Percentiles rank a stretch among this genome's conserved stretches.
Conservation (phyloP, 2,329 filamentous ascomycete genomes). For the Paracoccidioides brasiliensis region DNA sequence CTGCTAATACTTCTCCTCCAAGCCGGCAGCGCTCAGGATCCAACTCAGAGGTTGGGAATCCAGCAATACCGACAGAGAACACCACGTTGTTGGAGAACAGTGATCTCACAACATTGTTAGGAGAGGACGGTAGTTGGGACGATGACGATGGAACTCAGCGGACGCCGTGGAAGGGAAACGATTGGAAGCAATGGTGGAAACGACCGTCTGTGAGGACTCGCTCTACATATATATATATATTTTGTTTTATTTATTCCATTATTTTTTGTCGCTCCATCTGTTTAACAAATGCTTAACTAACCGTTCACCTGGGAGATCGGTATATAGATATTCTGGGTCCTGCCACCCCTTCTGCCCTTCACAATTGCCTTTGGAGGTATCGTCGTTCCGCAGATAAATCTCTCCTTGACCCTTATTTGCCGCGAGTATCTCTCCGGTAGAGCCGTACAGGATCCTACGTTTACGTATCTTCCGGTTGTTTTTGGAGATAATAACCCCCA, state of each 20-base stretch:
- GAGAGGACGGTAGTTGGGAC: neutral
- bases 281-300: too few species aligned
- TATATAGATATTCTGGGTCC: conserved; percentile 62
- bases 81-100: neutral
- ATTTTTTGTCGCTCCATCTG: too few species aligned
- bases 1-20: neutral
- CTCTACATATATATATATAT: neutral
- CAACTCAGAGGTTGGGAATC: neutral
- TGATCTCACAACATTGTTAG: neutral
- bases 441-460: conserved; percentile 44
- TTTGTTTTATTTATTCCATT: neutral
- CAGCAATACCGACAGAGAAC: neutral
- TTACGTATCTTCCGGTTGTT: conserved; percentile 50
- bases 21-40: neutral
- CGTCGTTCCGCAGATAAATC: conserved; percentile 73
- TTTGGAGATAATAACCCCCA: conserved; percentile 61
- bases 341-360: conserved; percentile 68
- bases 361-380: conserved; percentile 77
- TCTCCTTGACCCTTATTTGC: conserved; percentile 76
- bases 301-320: conserved; percentile 2
- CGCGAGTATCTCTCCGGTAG: conserved; percentile 65
- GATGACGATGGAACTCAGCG: neutral
- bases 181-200: conserved; percentile 37
- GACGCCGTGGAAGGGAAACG: conserved; percentile 14
- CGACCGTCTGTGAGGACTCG: conserved; percentile 34